Conservation (phyloP, 2,329 filamentous ascomycete species). For the Cryphonectria japonica region DNA sequence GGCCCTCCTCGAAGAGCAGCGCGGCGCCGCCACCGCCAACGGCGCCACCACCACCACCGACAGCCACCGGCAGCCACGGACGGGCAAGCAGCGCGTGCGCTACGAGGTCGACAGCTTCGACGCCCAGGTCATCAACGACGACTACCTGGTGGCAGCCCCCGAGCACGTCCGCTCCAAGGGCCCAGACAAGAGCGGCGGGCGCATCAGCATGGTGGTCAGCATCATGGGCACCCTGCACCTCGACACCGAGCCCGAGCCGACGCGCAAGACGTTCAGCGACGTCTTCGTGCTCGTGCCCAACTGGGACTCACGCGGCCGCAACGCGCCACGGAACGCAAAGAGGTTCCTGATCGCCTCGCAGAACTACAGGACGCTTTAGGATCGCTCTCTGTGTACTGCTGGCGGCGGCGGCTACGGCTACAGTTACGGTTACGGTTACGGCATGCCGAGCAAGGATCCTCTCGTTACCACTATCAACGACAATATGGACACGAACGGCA, state of each 20-base stretch:
- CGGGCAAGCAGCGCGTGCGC: constrained; percentile 45
- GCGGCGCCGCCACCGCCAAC: constrained; percentile 38
- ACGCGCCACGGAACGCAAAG: constrained; percentile 51
- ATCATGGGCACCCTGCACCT: constrained; percentile 75
- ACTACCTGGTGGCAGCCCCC: constrained; percentile 62
- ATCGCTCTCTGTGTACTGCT: background rate
- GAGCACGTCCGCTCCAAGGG: constrained; percentile 43
- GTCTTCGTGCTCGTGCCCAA: constrained; percentile 81
- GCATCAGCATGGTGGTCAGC: constrained; percentile 73
- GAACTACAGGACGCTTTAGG: constrained; percentile 65
- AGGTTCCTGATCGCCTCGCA: constrained; percentile 73
- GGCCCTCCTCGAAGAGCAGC: constrained; percentile 68
- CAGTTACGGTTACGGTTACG: background rate
- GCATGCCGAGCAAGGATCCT: background rate
- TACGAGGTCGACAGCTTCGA: constrained; percentile 80
- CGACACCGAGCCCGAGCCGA: constrained; percentile 64
- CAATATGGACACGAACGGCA: background rate
- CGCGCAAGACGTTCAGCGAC: constrained; percentile 75
- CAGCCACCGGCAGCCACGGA: background rate
- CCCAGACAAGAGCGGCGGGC: constrained; percentile 54
- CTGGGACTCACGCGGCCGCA: constrained; percentile 60
- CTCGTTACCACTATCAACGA: background rate
- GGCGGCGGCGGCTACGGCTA: background rate
- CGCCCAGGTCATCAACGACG: constrained; percentile 75
- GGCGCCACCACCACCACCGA: constrained; percentile 19